Evolutionary conservation across 1,284 basidiomycete genomes (phyloP).

Genomic region (Xerocomus amazonicus): DNA sequence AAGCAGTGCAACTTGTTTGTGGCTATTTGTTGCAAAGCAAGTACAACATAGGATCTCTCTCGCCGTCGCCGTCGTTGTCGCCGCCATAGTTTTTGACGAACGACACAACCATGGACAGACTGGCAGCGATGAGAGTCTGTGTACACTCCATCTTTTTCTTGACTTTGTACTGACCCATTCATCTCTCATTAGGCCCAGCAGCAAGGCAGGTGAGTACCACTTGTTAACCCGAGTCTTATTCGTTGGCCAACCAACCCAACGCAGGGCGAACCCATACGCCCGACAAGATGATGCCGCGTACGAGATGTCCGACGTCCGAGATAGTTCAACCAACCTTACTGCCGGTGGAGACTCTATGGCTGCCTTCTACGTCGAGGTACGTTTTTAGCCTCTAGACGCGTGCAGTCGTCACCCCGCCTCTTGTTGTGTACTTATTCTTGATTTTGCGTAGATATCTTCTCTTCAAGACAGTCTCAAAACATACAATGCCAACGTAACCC

Average conservation of each 20-base stretch:
- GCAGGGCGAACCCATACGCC: slow-evolving; percentile 59
- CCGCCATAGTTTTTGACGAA: slow-evolving; percentile 2
- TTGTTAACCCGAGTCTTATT: not conserved
- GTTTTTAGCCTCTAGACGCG: slow-evolving; percentile 12
- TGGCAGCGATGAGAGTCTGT: slow-evolving; percentile 76
- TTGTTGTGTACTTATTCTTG: not conserved
- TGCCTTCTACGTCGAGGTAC: slow-evolving; percentile 71
- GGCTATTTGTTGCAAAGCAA: slow-evolving; percentile 13
- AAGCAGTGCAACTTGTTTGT: slow-evolving; percentile 17
- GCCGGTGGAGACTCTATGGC: slow-evolving; percentile 47
- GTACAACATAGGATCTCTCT: too few relatives aligned
- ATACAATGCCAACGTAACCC: slow-evolving; percentile 68
- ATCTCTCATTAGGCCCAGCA: slow-evolving; percentile 57
- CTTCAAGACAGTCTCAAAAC: slow-evolving; percentile 68
- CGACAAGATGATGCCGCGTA: slow-evolving; percentile 63
- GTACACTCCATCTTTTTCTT: not conserved
- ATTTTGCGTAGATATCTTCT: slow-evolving; percentile 54
- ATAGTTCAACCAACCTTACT: slow-evolving; percentile 51
- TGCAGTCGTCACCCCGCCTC: not conserved
- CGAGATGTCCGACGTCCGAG: slow-evolving; percentile 66
- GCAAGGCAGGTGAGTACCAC: slow-evolving; percentile 46
- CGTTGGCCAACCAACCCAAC: slow-evolving; percentile 43
- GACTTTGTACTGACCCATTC: slow-evolving; percentile 8
- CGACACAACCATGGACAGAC: slow-evolving; percentile 63
- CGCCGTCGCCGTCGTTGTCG: not conserved